phyloP scores from a whole-genome alignment of 306 rosid species.

The Medicago arabica region DNA sequence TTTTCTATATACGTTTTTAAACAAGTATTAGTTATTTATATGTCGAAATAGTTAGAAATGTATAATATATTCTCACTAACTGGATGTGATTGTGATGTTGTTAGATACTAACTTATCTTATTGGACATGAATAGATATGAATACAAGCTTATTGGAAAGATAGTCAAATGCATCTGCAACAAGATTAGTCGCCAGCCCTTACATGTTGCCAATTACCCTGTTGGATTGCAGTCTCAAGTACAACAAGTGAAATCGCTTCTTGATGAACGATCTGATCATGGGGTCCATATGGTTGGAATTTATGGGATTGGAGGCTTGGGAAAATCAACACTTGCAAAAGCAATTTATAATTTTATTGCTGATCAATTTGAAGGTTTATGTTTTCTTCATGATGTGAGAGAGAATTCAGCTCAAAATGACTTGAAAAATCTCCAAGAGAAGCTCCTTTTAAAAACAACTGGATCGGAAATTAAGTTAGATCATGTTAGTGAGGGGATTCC shows the following conservation, averaged over 20 bases:
- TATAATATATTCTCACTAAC: no score
- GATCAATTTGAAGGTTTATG: background rate
- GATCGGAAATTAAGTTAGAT: no score
- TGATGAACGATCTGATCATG: background rate
- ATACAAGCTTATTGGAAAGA: background rate
- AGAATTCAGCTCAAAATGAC: background rate
- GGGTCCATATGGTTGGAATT: background rate
- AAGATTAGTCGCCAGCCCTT: background rate
- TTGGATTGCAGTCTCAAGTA: background rate
- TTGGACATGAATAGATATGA: background rate
- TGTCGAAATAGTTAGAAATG: no score
- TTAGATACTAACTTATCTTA: background rate
- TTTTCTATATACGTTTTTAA: no score
- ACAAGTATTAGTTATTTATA: no score
- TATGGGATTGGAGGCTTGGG: background rate
- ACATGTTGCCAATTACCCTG: background rate
- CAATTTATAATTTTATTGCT: background rate
- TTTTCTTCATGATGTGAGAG: background rate
- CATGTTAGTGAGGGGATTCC: background rate
- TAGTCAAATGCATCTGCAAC: background rate
- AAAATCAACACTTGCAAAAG: background rate
- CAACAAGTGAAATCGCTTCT: background rate
- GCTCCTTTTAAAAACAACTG: background rate
- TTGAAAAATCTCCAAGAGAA: background rate
- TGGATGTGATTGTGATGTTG: background rate